Evolutionary conservation across 768 basidiomycete species (phyloP).

Genomic region (Suillus paluster): DNA sequence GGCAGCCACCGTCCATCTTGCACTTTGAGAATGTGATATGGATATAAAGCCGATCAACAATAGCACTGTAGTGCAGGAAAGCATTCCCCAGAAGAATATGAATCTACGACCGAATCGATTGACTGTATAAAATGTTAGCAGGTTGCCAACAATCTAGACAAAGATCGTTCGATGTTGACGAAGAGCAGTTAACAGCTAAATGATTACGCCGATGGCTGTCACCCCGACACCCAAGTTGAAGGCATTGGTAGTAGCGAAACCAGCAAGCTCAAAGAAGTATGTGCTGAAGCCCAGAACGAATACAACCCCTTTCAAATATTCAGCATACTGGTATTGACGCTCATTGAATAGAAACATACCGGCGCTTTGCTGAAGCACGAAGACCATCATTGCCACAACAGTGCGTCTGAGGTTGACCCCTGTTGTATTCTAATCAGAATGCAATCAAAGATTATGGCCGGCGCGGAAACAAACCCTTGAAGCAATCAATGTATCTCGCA

Average conservation of each 20-base stretch:
- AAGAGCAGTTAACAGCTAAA: background rate
- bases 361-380: conserved; percentile 31
- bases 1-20: conserved; percentile 26
- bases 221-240: conserved; percentile 37
- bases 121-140: conserved; percentile 29
- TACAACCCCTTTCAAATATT: conserved; percentile 23
- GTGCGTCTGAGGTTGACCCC: conserved; percentile 31
- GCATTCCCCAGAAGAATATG: conserved; percentile 35
- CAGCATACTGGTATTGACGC: background rate
- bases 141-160: conserved; percentile 28
- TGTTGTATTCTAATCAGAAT: conserved; percentile 3
- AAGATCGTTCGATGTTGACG: background rate
- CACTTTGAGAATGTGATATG: conserved; percentile 19
- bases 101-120: conserved; percentile 28
- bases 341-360: conserved; percentile 15
- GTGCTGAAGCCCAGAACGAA: conserved; percentile 33
- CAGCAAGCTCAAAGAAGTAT: conserved; percentile 43
- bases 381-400: conserved; percentile 34
- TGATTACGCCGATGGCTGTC: conserved; percentile 29
- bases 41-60: conserved; percentile 34
- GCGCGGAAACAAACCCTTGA: conserved; percentile 24
- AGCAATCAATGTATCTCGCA: conserved; percentile 36
- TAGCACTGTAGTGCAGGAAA: conserved; percentile 23
- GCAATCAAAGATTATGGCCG: too few relatives aligned
- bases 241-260: conserved; percentile 31